These are phyloP conservation scores for Talaromyces ruber DNA, from an alignment of 495 filamentous ascomycete genomes.

Conservation along the genomic window DNA sequence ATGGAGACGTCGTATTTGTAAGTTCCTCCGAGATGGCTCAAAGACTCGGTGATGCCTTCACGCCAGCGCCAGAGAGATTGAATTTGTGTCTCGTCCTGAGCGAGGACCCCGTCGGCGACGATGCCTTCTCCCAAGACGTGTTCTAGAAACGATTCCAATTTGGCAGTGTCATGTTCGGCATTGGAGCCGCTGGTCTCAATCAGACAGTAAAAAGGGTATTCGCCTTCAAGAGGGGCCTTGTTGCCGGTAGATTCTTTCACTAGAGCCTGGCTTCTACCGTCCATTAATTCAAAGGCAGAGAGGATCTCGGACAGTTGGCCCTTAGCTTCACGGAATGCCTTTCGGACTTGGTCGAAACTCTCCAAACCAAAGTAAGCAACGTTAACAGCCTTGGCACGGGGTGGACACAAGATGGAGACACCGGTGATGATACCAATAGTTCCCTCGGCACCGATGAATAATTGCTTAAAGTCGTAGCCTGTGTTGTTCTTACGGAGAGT, in stretches of 20 bases:
- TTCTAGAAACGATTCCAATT: constrained; percentile 81
- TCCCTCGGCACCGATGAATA: constrained; percentile 92
- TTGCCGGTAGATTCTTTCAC: constrained; percentile 66
- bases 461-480: constrained; percentile 94
- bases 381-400: constrained; percentile 73
- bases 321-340: constrained; percentile 81
- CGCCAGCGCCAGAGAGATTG: constrained; percentile 83
- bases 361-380: constrained; percentile 85
- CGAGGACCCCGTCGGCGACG: constrained; percentile 79
- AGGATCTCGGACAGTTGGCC: constrained; percentile 85
- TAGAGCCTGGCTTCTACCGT: constrained; percentile 66
- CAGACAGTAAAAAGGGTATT: constrained; percentile 90
- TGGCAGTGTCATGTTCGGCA: constrained; percentile 82
- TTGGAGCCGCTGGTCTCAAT: constrained; percentile 95
- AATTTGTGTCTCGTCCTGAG: constrained; percentile 86
- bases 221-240: constrained; percentile 68
- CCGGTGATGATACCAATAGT: constrained; percentile 92
- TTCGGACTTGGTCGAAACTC: constrained; percentile 76
- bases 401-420: constrained; percentile 81
- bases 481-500: constrained; percentile 95
- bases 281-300: constrained; percentile 97
- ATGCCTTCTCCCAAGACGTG: constrained; percentile 78
- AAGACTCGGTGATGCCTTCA: constrained; percentile 81
- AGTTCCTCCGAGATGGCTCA: constrained; percentile 86
- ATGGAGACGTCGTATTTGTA: constrained; percentile 99